phyloP scores from a whole-genome alignment of 352 stramenopile genomes.

The Pythium scleroteichum region DNA sequence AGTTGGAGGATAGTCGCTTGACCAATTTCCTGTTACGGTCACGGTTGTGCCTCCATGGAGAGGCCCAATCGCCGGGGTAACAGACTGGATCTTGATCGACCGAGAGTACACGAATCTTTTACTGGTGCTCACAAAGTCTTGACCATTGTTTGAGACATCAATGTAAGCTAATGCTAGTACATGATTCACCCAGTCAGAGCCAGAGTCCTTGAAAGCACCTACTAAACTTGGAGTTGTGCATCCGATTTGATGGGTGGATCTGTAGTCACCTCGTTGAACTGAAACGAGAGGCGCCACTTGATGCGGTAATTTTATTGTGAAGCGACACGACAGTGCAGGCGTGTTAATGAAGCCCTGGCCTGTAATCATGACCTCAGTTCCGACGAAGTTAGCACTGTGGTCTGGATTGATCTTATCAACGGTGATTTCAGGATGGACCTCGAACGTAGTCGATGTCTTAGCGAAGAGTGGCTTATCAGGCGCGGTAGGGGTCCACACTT shows the following conservation, averaged over 20 bases:
- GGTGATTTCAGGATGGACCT: conserved; percentile 32
- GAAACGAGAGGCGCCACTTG: conserved; percentile 11
- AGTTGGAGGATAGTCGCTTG: conserved; percentile 11
- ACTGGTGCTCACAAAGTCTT: conserved; percentile 35
- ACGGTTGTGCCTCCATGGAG: conserved; percentile 35
- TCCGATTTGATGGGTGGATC: conserved; percentile 29
- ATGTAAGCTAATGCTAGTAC: conserved; percentile 24
- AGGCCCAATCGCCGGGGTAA: conserved; percentile 28
- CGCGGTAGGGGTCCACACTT: conserved; percentile 22
- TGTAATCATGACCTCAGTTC: conserved; percentile 30
- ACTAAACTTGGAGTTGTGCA: conserved; percentile 10
- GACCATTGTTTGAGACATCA: conserved; percentile 50
- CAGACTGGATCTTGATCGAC: conserved; percentile 14
- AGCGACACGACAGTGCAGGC: conserved; percentile 33
- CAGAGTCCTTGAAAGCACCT: conserved; percentile 18
- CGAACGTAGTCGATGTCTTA: conserved; percentile 35
- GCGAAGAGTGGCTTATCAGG: conserved; percentile 29
- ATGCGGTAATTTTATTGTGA: conserved; percentile 37
- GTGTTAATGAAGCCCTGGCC: conserved; percentile 32
- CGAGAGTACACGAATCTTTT: conserved; percentile 36
- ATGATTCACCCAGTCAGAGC: conserved; percentile 6
- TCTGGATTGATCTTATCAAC: conserved; percentile 35
- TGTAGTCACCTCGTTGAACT: conserved; percentile 24
- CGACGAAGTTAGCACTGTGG: conserved; percentile 38
- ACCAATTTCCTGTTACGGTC: background rate